These are phyloP conservation scores for Penicillium sp. DNA, from an alignment of 2,329 filamentous ascomycete species.

Conservation along the genomic window DNA sequence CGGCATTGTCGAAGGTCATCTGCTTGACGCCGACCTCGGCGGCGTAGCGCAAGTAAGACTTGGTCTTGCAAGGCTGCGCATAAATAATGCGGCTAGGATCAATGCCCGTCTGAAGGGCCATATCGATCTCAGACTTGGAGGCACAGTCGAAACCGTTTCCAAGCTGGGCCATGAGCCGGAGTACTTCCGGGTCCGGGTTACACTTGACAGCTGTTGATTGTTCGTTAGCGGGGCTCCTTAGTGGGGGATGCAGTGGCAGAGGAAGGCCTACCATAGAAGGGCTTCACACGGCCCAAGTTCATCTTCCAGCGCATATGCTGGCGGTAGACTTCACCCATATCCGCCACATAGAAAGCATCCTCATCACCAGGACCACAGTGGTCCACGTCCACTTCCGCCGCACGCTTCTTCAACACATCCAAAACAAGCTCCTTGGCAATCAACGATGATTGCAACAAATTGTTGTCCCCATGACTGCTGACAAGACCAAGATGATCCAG, in stretches of 20 bases:
- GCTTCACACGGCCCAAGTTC: constrained; percentile 86
- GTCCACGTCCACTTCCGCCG: constrained; percentile 81
- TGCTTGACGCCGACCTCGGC: constrained; percentile 81
- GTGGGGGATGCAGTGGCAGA: background rate
- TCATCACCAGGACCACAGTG: constrained; percentile 88
- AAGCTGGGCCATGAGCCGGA: constrained; percentile 80
- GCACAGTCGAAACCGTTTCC: constrained; percentile 98
- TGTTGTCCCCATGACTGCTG: constrained; percentile 47
- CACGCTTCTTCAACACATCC: constrained; percentile 79
- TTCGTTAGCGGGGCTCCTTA: constrained; percentile 5
- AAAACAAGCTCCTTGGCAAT: constrained; percentile 78
- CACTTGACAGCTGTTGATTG: constrained; percentile 80
- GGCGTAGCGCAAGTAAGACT: constrained; percentile 92
- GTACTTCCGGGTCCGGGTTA: constrained; percentile 87
- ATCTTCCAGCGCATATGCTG: constrained; percentile 98
- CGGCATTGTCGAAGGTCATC: constrained; percentile 99
- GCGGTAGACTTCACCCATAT: constrained; percentile 97
- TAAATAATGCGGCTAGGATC: constrained; percentile 94
- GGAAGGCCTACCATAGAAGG: constrained; percentile 76
- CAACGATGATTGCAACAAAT: constrained; percentile 40
- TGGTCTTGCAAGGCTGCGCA: constrained; percentile 98
- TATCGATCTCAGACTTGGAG: constrained; percentile 95
- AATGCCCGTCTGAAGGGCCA: constrained; percentile 78
- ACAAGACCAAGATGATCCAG: constrained; percentile 30
- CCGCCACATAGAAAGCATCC: constrained; percentile 96